Conservation (phyloP, 495 filamentous ascomycete species). For the Xylaria nigripes region DNA sequence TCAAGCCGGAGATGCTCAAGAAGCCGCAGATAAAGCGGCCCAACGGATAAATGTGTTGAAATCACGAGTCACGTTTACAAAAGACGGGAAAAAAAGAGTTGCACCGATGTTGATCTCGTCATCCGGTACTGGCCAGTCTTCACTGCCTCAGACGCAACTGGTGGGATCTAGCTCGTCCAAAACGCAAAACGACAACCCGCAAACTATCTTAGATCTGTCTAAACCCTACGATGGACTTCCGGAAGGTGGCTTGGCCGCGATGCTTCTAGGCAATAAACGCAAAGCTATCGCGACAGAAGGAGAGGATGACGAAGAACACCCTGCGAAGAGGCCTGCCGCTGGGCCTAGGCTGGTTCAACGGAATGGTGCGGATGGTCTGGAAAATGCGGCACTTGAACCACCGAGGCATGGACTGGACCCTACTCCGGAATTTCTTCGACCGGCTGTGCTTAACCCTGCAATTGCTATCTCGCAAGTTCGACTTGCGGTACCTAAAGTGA, state of each 20-base stretch:
- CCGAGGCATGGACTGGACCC: constrained; percentile 52
- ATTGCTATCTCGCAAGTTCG: constrained; percentile 78
- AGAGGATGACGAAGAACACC: constrained; percentile 50
- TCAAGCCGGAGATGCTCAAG: constrained; percentile 32
- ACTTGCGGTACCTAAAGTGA: constrained; percentile 80
- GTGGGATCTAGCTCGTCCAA: constrained; percentile 60
- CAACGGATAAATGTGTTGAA: constrained; percentile 71
- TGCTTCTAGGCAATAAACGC: constrained; percentile 89
- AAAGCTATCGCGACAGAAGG: constrained; percentile 64
- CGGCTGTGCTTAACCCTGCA: constrained; percentile 74
- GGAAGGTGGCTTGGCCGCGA: constrained; percentile 73
- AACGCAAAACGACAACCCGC: constrained; percentile 62
- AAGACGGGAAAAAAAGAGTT: constrained; percentile 95
- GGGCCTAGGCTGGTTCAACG: constrained; percentile 66
- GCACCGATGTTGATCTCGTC: constrained; percentile 85
- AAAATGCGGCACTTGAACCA: constrained; percentile 52
- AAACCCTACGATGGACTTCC: constrained; percentile 93
- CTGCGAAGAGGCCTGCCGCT: constrained; percentile 56
- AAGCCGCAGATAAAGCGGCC: constrained; percentile 48
- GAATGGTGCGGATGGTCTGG: constrained; percentile 68
- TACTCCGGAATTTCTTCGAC: constrained; percentile 79
- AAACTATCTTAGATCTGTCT: constrained; percentile 81
- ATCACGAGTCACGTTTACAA: constrained; percentile 84
- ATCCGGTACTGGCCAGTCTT: constrained; percentile 71
- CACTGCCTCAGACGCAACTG: constrained; percentile 75